Evolutionary conservation across 2,329 filamentous ascomycete genomes (phyloP).

Genomic region (Zasmidium citrigriseum): DNA sequence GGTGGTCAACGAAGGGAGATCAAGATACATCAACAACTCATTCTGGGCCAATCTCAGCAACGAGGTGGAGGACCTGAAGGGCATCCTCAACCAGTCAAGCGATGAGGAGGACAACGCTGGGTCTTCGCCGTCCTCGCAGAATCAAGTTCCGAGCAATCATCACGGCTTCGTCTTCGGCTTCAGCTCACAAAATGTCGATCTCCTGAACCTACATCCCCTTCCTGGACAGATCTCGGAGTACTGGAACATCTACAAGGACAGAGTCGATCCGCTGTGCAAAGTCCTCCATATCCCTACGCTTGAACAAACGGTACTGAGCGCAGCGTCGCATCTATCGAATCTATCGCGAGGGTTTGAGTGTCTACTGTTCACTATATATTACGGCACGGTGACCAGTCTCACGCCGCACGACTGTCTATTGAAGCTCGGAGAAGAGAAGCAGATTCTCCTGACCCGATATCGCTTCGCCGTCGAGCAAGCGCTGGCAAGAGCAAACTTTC

Average conservation of each 20-base stretch:
- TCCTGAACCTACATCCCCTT: conserved; percentile 64
- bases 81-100: conserved; percentile 62
- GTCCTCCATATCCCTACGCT: conserved; percentile 70
- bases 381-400: conserved; percentile 57
- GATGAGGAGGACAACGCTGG: conserved; percentile 59
- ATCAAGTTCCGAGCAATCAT: conserved; percentile 52
- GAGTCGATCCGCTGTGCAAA: conserved; percentile 72
- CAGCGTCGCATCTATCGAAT: conserved; percentile 59
- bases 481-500: conserved; percentile 62
- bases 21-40: conserved; percentile 72
- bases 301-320: conserved; percentile 61
- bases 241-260: conserved; percentile 72
- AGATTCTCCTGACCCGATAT: conserved; percentile 54
- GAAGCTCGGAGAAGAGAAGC: conserved; percentile 55
- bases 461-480: conserved; percentile 66
- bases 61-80: conserved; percentile 66
- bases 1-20: conserved; percentile 69
- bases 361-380: conserved; percentile 64
- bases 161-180: conserved; percentile 75
- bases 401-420: conserved; percentile 48
- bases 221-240: conserved; percentile 66
- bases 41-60: conserved; percentile 71
- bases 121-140: conserved; percentile 33
- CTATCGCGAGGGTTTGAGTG: conserved; percentile 61
- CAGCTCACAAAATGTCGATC: conserved; percentile 68